These are phyloP conservation scores for Gremmenia infestans DNA, from an alignment of 2,329 filamentous ascomycete species.

Conservation along the genomic window DNA sequence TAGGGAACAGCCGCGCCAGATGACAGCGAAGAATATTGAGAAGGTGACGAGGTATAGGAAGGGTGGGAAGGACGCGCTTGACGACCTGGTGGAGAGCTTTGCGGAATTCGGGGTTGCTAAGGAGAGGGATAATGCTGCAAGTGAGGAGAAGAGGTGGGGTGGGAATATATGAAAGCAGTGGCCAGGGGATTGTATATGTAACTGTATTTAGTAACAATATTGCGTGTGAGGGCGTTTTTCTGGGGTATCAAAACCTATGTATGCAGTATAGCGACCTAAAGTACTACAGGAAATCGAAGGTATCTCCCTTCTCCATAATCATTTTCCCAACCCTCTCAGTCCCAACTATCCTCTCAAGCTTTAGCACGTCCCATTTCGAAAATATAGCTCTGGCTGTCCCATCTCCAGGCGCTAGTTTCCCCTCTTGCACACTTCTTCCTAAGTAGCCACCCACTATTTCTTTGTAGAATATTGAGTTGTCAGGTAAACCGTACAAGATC, in stretches of 20 bases:
- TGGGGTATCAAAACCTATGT: neutral
- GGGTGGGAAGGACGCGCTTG: slow-evolving; percentile 62
- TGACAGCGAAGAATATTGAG: slow-evolving; percentile 72
- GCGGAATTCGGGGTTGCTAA: slow-evolving; percentile 30
- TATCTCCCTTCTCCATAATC: slow-evolving; percentile 79
- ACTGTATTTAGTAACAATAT: slow-evolving; percentile 5
- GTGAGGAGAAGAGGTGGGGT: slow-evolving; percentile 30
- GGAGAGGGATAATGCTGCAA: slow-evolving; percentile 27
- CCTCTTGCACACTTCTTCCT: slow-evolving; percentile 51
- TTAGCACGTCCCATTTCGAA: slow-evolving; percentile 83
- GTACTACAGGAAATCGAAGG: slow-evolving; percentile 83
- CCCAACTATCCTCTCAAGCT: slow-evolving; percentile 83
- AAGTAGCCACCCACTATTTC: slow-evolving; percentile 70
- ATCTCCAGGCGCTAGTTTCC: slow-evolving; percentile 50
- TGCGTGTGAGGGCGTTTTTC: slow-evolving; percentile 14
- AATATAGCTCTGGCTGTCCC: slow-evolving; percentile 64
- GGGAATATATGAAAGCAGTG: slow-evolving; percentile 14
- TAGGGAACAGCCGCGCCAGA: slow-evolving; percentile 52
- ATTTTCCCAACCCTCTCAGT: slow-evolving; percentile 76
- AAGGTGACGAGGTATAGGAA: slow-evolving; percentile 78
- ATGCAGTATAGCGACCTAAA: slow-evolving; percentile 3
- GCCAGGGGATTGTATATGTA: slow-evolving; percentile 2
- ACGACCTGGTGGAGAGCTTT: slow-evolving; percentile 52
- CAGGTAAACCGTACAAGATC: slow-evolving; percentile 86
- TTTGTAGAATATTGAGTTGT: slow-evolving; percentile 77